phyloP scores from a whole-genome alignment of 306 rosid species.

The Prunus campanulata region DNA sequence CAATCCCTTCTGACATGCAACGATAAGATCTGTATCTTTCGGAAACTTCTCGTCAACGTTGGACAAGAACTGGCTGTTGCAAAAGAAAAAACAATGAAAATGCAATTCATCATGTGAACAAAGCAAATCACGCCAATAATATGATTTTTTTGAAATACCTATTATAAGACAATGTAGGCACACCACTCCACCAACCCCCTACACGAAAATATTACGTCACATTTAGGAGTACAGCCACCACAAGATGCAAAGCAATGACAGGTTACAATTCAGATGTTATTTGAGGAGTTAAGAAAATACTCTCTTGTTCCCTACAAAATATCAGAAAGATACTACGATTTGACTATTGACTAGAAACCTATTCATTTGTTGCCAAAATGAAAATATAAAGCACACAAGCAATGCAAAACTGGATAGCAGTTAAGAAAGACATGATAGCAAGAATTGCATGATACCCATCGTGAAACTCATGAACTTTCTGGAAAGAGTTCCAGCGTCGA shows the following conservation, averaged over 20 bases:
- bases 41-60: slow-evolving; percentile 75
- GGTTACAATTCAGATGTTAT: not conserved
- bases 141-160: slow-evolving; percentile 35
- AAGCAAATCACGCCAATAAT: slow-evolving; percentile 12
- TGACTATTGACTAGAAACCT: not conserved
- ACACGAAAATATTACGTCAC: slow-evolving; percentile 23
- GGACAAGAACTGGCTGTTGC: slow-evolving; percentile 66
- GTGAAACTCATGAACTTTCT: slow-evolving; percentile 61
- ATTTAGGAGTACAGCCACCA: slow-evolving; percentile 24
- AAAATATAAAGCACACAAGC: not conserved
- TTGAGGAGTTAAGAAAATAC: not conserved
- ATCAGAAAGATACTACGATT: not conserved
- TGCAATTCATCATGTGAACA: slow-evolving; percentile 10
- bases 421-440: slow-evolving; percentile 15
- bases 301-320: not conserved
- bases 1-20: slow-evolving; percentile 93
- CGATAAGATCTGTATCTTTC: slow-evolving; percentile 73
- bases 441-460: slow-evolving; percentile 61
- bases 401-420: not conserved
- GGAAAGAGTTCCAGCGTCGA: slow-evolving; percentile 65
- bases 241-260: not conserved
- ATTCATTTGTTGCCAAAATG: not conserved
- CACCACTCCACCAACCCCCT: slow-evolving; percentile 99
- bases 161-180: slow-evolving; percentile 71
- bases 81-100: slow-evolving; percentile 23